A percentile compares a stretch with the other conserved stretches of the same genome.
These are phyloP conservation scores for Entomophthora muscae DNA, from an alignment of 371 early-diverging fungal genomes.

Conservation along the genomic window DNA sequence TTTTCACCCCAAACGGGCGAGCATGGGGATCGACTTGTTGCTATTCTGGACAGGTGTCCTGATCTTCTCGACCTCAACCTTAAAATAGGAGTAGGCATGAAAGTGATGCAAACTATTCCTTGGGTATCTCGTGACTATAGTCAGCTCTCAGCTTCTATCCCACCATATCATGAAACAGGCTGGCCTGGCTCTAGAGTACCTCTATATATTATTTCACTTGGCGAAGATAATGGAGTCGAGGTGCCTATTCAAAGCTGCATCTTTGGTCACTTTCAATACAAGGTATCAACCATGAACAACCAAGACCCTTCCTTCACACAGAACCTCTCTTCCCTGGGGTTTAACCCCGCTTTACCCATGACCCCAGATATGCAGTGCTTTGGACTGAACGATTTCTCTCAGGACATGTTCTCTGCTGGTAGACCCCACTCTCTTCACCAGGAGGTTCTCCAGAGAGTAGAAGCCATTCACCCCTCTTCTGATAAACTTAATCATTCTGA, in stretches of 20 bases:
- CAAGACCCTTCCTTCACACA: not conserved
- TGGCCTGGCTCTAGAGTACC: slow-evolving; percentile 19
- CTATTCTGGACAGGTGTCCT: not conserved
- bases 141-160: slow-evolving; percentile 12
- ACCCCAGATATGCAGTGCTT: not conserved
- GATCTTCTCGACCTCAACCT: slow-evolving; percentile 1
- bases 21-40: slow-evolving; percentile 1
- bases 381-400: not conserved
- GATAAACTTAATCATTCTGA: not conserved
- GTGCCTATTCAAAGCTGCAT: slow-evolving; percentile 14
- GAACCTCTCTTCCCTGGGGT: not conserved
- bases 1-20: not conserved
- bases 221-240: slow-evolving; percentile 10
- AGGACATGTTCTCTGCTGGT: not conserved
- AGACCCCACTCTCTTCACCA: not conserved
- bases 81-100: not conserved
- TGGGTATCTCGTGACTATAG: slow-evolving; percentile 1
- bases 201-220: slow-evolving; percentile 19
- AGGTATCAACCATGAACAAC: not conserved
- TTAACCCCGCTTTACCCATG: not conserved
- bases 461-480: not conserved
- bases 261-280: slow-evolving; percentile 15
- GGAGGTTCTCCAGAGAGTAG: not conserved
- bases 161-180: slow-evolving; percentile 17
- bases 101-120: slow-evolving; percentile 2